phyloP scores from a whole-genome alignment of 2,329 filamentous ascomycete genomes.

The Nigrospora sphaerica region DNA sequence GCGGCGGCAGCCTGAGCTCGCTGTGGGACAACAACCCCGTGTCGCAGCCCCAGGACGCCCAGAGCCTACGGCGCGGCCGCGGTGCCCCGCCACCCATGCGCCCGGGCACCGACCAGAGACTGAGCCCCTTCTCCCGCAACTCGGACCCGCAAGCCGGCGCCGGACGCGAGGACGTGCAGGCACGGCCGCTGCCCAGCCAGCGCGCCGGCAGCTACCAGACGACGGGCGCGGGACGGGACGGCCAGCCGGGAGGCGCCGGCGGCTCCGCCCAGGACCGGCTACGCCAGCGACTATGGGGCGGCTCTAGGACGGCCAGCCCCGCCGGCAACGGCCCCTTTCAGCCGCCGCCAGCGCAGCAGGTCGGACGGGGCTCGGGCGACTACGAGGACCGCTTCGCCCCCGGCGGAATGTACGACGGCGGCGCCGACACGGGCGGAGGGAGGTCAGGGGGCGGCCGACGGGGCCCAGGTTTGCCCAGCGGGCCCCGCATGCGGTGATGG shows the following conservation, averaged over 20 bases:
- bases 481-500: conserved; percentile 33
- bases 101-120: conserved; percentile 16
- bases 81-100: conserved; percentile 23
- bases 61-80: conserved; percentile 39
- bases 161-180: conserved; percentile 30
- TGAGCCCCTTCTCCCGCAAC: conserved; percentile 25
- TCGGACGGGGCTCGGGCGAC: conserved; percentile 20
- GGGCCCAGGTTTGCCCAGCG: conserved; percentile 28
- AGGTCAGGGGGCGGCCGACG: conserved; percentile 29
- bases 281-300: conserved; percentile 72
- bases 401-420: conserved; percentile 35
- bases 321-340: conserved; percentile 38
- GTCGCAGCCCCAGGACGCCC: conserved; percentile 25
- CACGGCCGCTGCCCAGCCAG: conserved; percentile 64
- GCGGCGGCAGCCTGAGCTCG: conserved; percentile 39
- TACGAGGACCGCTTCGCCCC: conserved; percentile 41
- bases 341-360: conserved; percentile 30
- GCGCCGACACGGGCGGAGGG: conserved; percentile 25
- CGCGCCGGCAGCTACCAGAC: conserved; percentile 69
- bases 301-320: conserved; percentile 50
- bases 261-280: conserved; percentile 73
- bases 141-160: conserved; percentile 19
- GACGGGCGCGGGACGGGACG: conserved; percentile 17
- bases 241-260: conserved; percentile 28
- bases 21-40: conserved; percentile 47